Percentiles rank a stretch among this genome's conserved stretches.
phyloP scores from a whole-genome alignment of 208 protist genomes.

The Wallacemonas rigidus region DNA sequence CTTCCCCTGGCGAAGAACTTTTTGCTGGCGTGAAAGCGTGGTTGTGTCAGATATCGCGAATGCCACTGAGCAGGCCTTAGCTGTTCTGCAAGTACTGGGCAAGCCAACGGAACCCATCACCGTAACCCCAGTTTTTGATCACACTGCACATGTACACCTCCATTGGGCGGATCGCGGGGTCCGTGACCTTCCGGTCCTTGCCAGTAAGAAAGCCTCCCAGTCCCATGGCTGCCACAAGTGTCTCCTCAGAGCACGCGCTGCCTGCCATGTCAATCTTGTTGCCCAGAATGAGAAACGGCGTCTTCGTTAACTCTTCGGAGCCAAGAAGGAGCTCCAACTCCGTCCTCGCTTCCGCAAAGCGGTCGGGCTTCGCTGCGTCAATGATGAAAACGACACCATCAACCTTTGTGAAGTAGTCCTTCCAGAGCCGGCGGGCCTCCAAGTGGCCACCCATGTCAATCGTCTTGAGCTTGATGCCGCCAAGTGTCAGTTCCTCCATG shows the following conservation, averaged over 20 bases:
- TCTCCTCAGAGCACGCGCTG: constrained; percentile 93
- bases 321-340: constrained; percentile 98
- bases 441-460: constrained; percentile 99
- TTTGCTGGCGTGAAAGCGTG: too few species aligned
- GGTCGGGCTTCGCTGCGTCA: constrained; percentile 95
- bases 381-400: constrained; percentile 99
- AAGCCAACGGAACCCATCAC: constrained; percentile 97
- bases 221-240: constrained; percentile 93
- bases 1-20: too few species aligned
- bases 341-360: constrained; percentile 95
- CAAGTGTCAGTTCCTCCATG: constrained; percentile 98
- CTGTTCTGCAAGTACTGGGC: constrained; percentile 92
- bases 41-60: too few species aligned
- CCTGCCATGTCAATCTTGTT: constrained; percentile 99
- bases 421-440: constrained; percentile 97
- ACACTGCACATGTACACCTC: constrained; percentile 99
- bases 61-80: constrained; percentile 11
- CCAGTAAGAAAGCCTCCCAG: constrained; percentile 93
- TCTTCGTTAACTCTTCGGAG: constrained; percentile 92
- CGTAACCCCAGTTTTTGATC: constrained; percentile 97
- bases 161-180: constrained; percentile 92
- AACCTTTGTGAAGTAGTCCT: constrained; percentile 99
- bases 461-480: constrained; percentile 98
- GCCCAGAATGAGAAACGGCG: constrained; percentile 99
- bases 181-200: constrained; percentile 89